phyloP scores from a whole-genome alignment of 768 basidiomycete genomes.

The Phanerochaete carnosa region DNA sequence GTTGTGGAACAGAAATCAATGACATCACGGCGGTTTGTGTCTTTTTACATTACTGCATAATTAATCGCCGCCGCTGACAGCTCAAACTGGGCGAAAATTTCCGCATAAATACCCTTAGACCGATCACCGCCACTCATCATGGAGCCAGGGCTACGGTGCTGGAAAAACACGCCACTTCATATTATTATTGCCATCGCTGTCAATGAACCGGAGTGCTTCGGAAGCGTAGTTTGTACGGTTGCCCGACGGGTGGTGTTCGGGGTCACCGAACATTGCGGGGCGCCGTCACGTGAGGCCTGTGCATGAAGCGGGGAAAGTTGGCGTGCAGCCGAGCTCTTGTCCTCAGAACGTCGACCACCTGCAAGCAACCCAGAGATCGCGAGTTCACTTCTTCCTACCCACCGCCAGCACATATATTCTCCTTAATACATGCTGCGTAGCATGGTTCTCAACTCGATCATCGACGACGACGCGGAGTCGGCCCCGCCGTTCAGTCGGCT shows the following conservation, averaged over 20 bases:
- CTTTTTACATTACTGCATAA: too few species aligned
- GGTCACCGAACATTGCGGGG: neutral
- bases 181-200: too few species aligned
- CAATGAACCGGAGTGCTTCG: too few species aligned
- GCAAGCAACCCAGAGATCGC: neutral
- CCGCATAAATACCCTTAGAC: too few species aligned
- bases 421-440: neutral
- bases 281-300: neutral
- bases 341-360: neutral
- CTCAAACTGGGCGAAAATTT: too few species aligned
- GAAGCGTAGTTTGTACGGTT: too few species aligned
- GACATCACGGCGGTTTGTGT: too few species aligned
- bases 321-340: neutral
- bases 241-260: neutral
- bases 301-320: neutral
- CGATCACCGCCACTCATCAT: too few species aligned
- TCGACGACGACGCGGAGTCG: neutral
- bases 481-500: conserved; percentile 29
- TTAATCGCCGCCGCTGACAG: too few species aligned
- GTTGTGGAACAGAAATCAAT: too few species aligned
- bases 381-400: neutral
- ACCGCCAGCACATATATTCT: neutral
- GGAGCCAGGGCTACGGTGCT: too few species aligned
- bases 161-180: too few species aligned
- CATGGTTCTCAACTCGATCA: neutral